Base-by-base conservation (phyloP, 2,329 filamentous ascomycete genomes). In the Emergomyces africanus region DNA sequence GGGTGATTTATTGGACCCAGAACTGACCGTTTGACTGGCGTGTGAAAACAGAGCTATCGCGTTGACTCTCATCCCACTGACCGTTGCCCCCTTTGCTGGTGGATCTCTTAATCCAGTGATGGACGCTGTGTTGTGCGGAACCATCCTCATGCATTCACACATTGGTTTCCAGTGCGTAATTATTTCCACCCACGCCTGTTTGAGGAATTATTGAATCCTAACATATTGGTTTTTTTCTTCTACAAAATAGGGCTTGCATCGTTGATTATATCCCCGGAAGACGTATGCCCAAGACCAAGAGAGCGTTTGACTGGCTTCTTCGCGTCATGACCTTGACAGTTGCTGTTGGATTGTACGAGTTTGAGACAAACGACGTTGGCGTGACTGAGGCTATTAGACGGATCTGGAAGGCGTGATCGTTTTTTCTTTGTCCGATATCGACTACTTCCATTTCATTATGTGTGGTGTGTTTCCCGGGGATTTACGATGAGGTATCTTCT, bases 301-400 rank as follows among this genome's bases (percentile, higher is more conserved):
- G 83, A 70, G 58, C 78, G n/a, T 80, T 85, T 71, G 83, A 82
- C 74, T 97, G 90, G 90, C 78, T 80, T 42, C 83, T 97, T 63
- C 90, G 91, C 69, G 76, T 80, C 51, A 85, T 83, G 61, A 96
- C 95, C 12, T 79, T 92, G 60, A 78, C 89, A 57, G 89, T 91
- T 63, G 90, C 88, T 56, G 81, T 96, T 65, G 91, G 91, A 60
- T 81, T 97, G 69, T 99, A 99, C 77, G 92, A 97, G 76, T 97
- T 97, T 69, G 94, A 99, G 85, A 99, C 94, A 37, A 97, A 96
- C 71, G 94, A 99, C 67, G 90, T 99, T 57, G 94, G 94, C 65
- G 74, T 99, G 61, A 96, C 90, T 9, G 92, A 95, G 81, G 87
- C 86, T 37, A 81, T 96, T 65, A 90, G 88, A 81, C 83, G 88